phyloP scores from a whole-genome alignment of 805 yeast genomes.

The Saturnispora besseyi region DNA sequence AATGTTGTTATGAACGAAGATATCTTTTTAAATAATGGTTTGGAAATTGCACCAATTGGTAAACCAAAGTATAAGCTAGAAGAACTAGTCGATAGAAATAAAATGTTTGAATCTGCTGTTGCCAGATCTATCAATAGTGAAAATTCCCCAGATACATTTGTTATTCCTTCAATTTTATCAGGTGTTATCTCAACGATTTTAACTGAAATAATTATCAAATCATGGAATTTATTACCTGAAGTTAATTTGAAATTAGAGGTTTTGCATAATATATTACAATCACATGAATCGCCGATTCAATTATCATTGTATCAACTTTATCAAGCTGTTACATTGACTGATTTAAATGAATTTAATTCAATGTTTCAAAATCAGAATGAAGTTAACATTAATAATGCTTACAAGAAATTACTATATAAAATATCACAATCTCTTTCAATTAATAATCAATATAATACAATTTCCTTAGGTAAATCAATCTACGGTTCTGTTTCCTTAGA shows the following conservation, averaged over 20 bases:
- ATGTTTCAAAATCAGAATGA: conserved; percentile 18
- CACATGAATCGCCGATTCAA: conserved; percentile 33
- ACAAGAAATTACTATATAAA: conserved; percentile 16
- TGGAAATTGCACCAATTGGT: conserved; percentile 23
- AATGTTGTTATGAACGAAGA: conserved; percentile 25
- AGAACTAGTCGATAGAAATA: conserved; percentile 22
- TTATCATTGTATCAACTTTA: conserved; percentile 32
- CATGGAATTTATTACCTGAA: conserved; percentile 28
- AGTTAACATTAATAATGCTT: conserved; percentile 20
- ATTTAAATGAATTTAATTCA: conserved; percentile 23
- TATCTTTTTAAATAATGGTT: conserved; percentile 12
- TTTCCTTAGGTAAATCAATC: conserved; percentile 21
- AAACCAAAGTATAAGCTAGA: conserved; percentile 28
- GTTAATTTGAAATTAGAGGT: conserved; percentile 29
- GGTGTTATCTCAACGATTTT: conserved; percentile 24
- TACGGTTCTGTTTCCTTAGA: conserved; percentile 17
- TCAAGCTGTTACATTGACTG: conserved; percentile 27
- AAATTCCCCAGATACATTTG: conserved; percentile 21
- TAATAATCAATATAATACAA: conserved; percentile 24
- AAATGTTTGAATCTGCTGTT: conserved; percentile 22
- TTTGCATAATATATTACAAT: conserved; percentile 28
- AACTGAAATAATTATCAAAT: conserved; percentile 18
- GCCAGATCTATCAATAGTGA: conserved; percentile 16
- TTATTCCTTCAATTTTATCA: conserved; percentile 26
- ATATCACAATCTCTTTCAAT: conserved; percentile 16